These are phyloP conservation scores for Agaricus blazei DNA, from an alignment of 768 basidiomycete species.

Conservation along the genomic window DNA sequence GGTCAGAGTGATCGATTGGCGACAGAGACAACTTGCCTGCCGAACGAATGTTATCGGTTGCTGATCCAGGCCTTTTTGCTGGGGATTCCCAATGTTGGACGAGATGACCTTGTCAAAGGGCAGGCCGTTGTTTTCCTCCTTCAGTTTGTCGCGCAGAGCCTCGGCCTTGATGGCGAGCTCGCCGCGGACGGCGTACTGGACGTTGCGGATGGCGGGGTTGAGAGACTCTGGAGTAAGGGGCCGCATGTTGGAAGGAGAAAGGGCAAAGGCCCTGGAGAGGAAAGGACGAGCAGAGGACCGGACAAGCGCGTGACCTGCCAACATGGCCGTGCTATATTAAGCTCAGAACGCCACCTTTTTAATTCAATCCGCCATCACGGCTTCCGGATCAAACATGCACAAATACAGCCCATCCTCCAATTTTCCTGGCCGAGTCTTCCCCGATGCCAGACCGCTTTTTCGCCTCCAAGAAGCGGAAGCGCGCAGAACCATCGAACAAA, in stretches of 20 bases:
- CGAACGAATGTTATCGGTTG: slow-evolving; percentile 87
- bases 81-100: slow-evolving; percentile 97
- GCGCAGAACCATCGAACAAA: slow-evolving; percentile 23
- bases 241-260: slow-evolving; percentile 35
- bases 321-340: background rate
- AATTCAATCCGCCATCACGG: background rate
- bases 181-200: slow-evolving; percentile 96
- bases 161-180: slow-evolving; percentile 96
- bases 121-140: slow-evolving; percentile 49
- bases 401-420: slow-evolving; percentile 4
- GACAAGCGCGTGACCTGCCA: slow-evolving; percentile 12
- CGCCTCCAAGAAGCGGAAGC: slow-evolving; percentile 60
- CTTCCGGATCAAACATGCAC: background rate
- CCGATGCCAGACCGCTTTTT: slow-evolving; percentile 85
- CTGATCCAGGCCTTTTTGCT: slow-evolving; percentile 93
- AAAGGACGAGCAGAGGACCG: slow-evolving; percentile 6
- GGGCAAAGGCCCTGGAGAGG: slow-evolving; percentile 9
- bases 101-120: slow-evolving; percentile 89
- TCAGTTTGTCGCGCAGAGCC: slow-evolving; percentile 66
- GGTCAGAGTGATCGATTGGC: slow-evolving; percentile 3
- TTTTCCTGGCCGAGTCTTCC: background rate
- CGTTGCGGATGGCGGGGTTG: slow-evolving; percentile 81
- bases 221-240: slow-evolving; percentile 64
- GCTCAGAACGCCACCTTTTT: no score
- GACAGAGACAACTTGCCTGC: slow-evolving; percentile 56